Evolutionary conservation across 2,329 filamentous ascomycete species (phyloP).

Genomic region (Pseudogymnoascus sp.): DNA sequence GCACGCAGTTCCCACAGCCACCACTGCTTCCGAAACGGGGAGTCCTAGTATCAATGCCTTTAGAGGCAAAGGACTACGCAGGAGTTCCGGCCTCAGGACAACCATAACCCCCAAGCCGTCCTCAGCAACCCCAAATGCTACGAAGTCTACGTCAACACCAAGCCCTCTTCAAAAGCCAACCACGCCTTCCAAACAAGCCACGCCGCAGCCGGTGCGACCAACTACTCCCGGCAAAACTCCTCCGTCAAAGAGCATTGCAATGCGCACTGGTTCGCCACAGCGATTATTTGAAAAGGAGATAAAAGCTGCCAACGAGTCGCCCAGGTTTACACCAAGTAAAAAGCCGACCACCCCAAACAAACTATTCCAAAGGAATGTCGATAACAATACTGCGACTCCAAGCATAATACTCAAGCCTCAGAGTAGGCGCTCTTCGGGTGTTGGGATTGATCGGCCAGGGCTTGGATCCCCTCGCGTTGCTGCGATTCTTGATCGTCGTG

Average conservation of each 20-base stretch:
- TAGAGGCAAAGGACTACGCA: slow-evolving; percentile 40
- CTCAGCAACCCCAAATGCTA: slow-evolving; percentile 12
- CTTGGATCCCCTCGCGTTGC: slow-evolving; percentile 69
- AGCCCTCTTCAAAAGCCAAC: slow-evolving; percentile 28
- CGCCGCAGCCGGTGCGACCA: slow-evolving; percentile 36
- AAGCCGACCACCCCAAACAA: slow-evolving; percentile 29
- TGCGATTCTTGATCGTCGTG: slow-evolving; percentile 61
- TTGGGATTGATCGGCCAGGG: slow-evolving; percentile 61
- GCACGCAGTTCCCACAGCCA: slow-evolving; percentile 27
- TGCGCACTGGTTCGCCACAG: slow-evolving; percentile 41
- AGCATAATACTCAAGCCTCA: slow-evolving; percentile 56
- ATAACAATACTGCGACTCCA: slow-evolving; percentile 51
- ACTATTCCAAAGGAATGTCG: slow-evolving; percentile 46
- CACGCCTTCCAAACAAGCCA: slow-evolving; percentile 33
- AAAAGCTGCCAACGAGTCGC: slow-evolving; percentile 25
- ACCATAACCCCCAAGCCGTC: slow-evolving; percentile 34
- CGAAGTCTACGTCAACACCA: slow-evolving; percentile 16
- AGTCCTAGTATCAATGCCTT: slow-evolving; percentile 50
- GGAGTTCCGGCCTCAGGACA: slow-evolving; percentile 36
- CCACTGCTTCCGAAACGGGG: slow-evolving; percentile 38
- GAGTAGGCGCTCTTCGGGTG: slow-evolving; percentile 51
- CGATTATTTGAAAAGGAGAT: slow-evolving; percentile 36
- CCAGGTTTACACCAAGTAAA: slow-evolving; percentile 28
- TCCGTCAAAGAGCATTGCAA: slow-evolving; percentile 37
- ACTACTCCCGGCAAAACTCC: slow-evolving; percentile 43